Evolutionary conservation across 495 filamentous ascomycete genomes (phyloP).

Genomic region (Antarctomyces pellizariae): DNA sequence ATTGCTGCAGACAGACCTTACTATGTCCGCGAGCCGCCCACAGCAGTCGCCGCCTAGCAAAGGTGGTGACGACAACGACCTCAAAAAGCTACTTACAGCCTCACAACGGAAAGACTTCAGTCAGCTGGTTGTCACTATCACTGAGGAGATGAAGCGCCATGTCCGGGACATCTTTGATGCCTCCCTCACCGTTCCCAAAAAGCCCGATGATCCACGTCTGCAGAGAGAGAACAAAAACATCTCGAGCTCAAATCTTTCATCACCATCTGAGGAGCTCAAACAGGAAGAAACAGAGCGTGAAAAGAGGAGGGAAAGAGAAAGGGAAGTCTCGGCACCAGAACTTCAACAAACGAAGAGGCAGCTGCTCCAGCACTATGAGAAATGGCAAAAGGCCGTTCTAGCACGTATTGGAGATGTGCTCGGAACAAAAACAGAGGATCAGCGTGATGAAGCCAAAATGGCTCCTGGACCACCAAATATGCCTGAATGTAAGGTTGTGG

Average conservation of each 20-base stretch:
- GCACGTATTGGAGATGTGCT: slow-evolving; percentile 14
- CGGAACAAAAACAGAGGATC: slow-evolving; percentile 8
- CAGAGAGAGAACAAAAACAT: slow-evolving; percentile 12
- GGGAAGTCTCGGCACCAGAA: slow-evolving; percentile 15
- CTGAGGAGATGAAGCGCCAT: slow-evolving; percentile 24
- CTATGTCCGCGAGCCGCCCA: too few species aligned
- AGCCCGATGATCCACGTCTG: slow-evolving; percentile 7
- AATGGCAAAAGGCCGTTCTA: slow-evolving; percentile 14
- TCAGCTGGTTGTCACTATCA: slow-evolving; percentile 19
- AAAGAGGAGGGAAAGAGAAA: slow-evolving; percentile 11
- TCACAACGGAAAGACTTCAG: slow-evolving; percentile 14
- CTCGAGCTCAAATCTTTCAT: slow-evolving; percentile 4
- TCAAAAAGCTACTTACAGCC: slow-evolving; percentile 10
- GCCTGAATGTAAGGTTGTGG: slow-evolving; percentile 9
- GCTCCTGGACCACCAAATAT: slow-evolving; percentile 7
- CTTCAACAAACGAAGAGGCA: slow-evolving; percentile 15
- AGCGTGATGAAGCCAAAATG: slow-evolving; percentile 5
- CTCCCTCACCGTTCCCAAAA: slow-evolving; percentile 10
- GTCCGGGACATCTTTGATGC: slow-evolving; percentile 23
- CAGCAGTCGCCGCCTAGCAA: too few species aligned
- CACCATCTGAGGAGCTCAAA: slow-evolving; percentile 10
- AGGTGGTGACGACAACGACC: slow-evolving; percentile 8
- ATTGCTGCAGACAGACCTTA: too few species aligned
- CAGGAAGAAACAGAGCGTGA: slow-evolving; percentile 12
- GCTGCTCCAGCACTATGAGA: slow-evolving; percentile 13